Evolutionary conservation across 2,329 filamentous ascomycete species (phyloP).

Genomic region (Apiospora phragmitis): DNA sequence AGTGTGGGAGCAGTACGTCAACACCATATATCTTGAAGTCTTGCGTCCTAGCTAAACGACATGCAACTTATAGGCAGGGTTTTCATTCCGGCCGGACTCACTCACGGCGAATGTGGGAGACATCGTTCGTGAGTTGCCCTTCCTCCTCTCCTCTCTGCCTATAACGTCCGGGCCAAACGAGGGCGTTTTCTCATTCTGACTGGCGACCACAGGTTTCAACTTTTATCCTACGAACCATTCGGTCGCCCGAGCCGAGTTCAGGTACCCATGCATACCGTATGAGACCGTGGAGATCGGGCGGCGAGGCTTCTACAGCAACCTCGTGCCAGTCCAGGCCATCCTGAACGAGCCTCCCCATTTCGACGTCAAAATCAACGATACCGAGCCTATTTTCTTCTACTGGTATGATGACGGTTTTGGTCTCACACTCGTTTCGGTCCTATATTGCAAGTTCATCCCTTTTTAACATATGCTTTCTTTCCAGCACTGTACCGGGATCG

Average conservation of each 20-base stretch:
- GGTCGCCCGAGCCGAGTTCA: background rate
- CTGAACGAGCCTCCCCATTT: background rate
- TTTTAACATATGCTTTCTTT: background rate
- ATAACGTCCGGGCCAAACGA: background rate
- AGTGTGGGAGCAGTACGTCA: slow-evolving; percentile 5
- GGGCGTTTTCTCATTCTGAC: background rate
- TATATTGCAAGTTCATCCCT: background rate
- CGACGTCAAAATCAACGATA: background rate
- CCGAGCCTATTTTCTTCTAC: background rate
- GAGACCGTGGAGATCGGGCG: background rate
- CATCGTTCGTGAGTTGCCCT: background rate
- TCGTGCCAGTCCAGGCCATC: background rate
- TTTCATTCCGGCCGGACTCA: background rate
- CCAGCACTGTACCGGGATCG: background rate
- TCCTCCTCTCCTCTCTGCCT: background rate
- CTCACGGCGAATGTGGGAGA: background rate
- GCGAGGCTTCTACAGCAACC: background rate
- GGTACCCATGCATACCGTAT: background rate
- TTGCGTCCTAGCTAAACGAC: background rate
- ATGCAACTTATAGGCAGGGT: background rate
- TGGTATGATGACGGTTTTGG: background rate
- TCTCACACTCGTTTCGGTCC: background rate
- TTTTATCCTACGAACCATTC: background rate
- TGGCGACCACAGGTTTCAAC: background rate
- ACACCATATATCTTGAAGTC: background rate